phyloP scores from a whole-genome alignment of 2,329 filamentous ascomycete species.

The Fusarium bactridioides region DNA sequence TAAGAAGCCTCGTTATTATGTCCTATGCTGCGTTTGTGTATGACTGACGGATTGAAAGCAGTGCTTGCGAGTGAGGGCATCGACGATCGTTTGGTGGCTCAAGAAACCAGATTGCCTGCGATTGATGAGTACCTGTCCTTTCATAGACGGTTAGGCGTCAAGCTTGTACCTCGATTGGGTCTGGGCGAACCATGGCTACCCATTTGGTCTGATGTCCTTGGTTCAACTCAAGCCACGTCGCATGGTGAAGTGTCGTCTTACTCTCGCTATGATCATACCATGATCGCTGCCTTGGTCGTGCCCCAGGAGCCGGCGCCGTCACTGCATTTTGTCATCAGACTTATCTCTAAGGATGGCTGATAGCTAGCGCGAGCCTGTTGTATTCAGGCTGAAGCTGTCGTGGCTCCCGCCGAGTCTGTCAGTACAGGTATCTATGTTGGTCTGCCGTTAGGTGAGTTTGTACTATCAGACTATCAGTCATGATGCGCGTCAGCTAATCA shows the following conservation, averaged over 20 bases:
- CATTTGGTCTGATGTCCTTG: not conserved
- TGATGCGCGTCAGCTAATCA: not conserved
- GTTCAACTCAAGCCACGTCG: not conserved
- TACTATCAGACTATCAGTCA: no score
- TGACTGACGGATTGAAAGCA: constrained; percentile 28
- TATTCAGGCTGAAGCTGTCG: not conserved
- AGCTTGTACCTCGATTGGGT: constrained; percentile 3
- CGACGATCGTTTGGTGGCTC: not conserved
- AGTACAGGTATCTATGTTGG: not conserved
- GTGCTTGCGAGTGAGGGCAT: not conserved
- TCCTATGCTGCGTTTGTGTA: constrained; percentile 18
- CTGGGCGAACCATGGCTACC: not conserved
- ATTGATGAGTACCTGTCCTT: constrained; percentile 3
- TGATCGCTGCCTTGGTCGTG: not conserved
- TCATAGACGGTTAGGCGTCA: not conserved
- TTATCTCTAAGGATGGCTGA: fast-evolving
- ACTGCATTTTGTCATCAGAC: no score
- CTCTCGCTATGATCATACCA: not conserved
- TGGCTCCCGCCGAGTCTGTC: not conserved
- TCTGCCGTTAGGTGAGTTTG: not conserved
- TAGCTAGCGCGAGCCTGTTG: not conserved
- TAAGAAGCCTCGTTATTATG: constrained; percentile 1
- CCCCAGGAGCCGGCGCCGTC: not conserved
- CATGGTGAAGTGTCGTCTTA: not conserved
- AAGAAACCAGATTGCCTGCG: not conserved